Evolutionary conservation across 2,329 filamentous ascomycete species (phyloP), one percentile per base, ranked within the genome.

Genomic region (Colletotrichum sp.): DNA sequence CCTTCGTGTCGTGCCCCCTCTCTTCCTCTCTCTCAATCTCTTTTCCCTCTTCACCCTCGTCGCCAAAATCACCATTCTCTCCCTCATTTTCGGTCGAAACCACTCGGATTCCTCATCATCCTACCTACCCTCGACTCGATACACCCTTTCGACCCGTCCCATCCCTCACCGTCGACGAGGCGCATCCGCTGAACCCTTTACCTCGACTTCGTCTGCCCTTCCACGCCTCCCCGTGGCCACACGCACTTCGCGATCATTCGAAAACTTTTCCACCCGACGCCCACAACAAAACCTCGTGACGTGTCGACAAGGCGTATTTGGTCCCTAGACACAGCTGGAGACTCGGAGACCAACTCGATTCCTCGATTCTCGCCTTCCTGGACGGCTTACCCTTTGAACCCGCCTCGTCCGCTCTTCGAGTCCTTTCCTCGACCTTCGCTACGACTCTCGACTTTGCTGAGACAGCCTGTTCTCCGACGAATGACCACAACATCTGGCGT

Each of bases 141-240:
- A 48, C 52, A 59, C 32, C 76, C 26, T 30, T 72, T 79, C 79
- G 76, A 75, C 75, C 75, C 78, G 78, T 78, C 79, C 77, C 34
- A 73, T 77, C 75, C 76, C 77, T 80, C 80, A 81, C 80, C 80
- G 80, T 70, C 79, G 78, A 80, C 81, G 79, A 81, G 80, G 79
- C 82, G 80, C 80, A 81, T 80, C 79, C 75, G 72, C 67, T 77
- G 66, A 65, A 77, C 76, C 79, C 22, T 80, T 67, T 39, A 78
- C n/a, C 79, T 80, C 77, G 73, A 77, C 71, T 75, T 77, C 76
- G 79, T 80, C 73, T 39, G 48, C 59, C 59, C 68, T 75, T 74
- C 71, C 52, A 70, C 39, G 71, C 71, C 68, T 77, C 68, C 75
- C 77, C 76, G 68, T 76, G 65, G 77, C 70, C 73, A 76, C 77